These are phyloP conservation scores for Salix viminalis DNA, from an alignment of 345 rosid species.

Conservation along the genomic window DNA sequence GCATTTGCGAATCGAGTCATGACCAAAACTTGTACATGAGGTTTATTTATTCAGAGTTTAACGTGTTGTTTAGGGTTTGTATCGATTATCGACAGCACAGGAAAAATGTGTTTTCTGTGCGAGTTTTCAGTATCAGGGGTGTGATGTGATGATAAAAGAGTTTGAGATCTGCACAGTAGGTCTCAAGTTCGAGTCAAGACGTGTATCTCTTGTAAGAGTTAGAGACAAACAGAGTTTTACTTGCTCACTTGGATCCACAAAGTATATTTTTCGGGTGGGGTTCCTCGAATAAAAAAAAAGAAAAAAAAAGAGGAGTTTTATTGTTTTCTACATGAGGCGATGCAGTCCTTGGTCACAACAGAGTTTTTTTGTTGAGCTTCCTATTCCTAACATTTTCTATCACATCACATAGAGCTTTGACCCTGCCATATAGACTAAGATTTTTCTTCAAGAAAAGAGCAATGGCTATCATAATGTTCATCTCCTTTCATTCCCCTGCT, in stretches of 20 bases:
- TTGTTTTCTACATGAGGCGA: background rate
- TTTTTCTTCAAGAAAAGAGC: background rate
- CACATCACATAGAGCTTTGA: background rate
- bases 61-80: background rate
- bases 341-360: too few species aligned
- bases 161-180: too few species aligned
- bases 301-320: background rate
- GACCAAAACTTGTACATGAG: background rate
- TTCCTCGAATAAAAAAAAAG: too few species aligned
- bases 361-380: too few species aligned
- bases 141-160: too few species aligned
- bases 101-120: background rate
- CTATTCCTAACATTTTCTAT: too few species aligned
- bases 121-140: background rate
- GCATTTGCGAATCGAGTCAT: slow-evolving; percentile 8
- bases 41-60: background rate
- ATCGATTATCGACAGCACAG: background rate
- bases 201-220: too few species aligned
- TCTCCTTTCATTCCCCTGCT: background rate
- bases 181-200: too few species aligned
- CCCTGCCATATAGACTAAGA: background rate
- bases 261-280: too few species aligned
- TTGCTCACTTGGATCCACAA: too few species aligned
- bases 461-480: background rate
- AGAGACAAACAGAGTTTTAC: too few species aligned